Base-by-base conservation (phyloP, 1,284 basidiomycete species). In the Sanghuangporus sanghuang region DNA sequence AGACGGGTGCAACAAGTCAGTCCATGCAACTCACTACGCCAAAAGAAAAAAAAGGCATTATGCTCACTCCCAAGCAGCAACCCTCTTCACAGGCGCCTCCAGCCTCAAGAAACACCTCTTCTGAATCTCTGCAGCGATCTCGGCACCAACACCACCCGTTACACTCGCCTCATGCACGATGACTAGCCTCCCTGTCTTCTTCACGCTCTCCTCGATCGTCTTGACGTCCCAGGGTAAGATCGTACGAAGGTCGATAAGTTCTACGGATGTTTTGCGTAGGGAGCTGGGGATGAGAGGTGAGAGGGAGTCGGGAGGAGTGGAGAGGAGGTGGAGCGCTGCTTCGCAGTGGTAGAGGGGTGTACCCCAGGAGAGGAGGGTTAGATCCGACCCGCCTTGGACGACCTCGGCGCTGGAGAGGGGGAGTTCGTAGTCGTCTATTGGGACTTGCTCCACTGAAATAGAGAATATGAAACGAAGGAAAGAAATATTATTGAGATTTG, bases 281-380 rank as follows among this genome's bases (percentile, higher is more conserved):
- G 84, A 81, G 7, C 76, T 66, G 0, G 95, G 93, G 16, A 97
- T 78, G 67, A 91, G 84, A 8, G 79, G 73, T 35, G 85, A 83
- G n/a, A 97, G 77, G 16, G 81, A 74, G 4, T 82, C 73, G 0
- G 90, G 85, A 0, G 96, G 95, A 64, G 81, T 78, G 2, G 74
- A 74, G 21, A 95, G 77, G 71, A 93, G 77, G 67, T 84, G 80
- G 3, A 95, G 72, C 0, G 92, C 91, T 55, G 89, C 82, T 75
- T 96, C 92, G 74, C 93, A 95, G 66, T 92, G 89, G 76, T 95
- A 97, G 27, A 98, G 76, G 0, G 95, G 93, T 12, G 95, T 96
- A 14, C 95, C 95, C 86, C 93, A 98, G 4, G 92, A 87, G 35
- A 98, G 81, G 6, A 98, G 75, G 0, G 96, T 98, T 8, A 98